Evolutionary conservation across 2,329 filamentous ascomycete genomes (phyloP).

Genomic region (Penicillium corylophilum): DNA sequence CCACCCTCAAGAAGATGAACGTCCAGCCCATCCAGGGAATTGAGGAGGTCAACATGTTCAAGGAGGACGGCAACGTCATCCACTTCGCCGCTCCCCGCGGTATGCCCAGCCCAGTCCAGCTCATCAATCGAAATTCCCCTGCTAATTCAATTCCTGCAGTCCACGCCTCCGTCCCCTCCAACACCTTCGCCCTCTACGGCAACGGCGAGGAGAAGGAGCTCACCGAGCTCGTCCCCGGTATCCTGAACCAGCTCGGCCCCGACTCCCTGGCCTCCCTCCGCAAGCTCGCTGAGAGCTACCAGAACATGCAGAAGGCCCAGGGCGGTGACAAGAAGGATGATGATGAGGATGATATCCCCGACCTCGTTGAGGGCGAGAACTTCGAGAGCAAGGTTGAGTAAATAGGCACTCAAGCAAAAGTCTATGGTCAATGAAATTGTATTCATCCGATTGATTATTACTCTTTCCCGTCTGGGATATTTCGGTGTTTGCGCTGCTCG

Average conservation of each 20-base stretch:
- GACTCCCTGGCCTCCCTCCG: conserved; percentile 96
- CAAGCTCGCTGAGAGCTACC: conserved; percentile 99
- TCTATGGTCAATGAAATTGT: conserved; percentile 26
- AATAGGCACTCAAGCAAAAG: conserved; percentile 25
- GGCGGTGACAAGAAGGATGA: conserved; percentile 75
- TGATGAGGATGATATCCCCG: conserved; percentile 85
- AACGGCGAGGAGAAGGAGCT: conserved; percentile 99
- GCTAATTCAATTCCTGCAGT: conserved; percentile 55
- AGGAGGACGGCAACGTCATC: conserved; percentile 99
- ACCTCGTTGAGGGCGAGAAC: conserved; percentile 94
- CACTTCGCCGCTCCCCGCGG: conserved; percentile 98
- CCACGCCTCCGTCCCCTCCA: conserved; percentile 92
- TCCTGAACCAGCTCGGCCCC: conserved; percentile 98
- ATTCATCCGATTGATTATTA: conserved; percentile 10
- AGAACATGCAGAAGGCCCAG: conserved; percentile 95
- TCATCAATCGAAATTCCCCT: neutral
- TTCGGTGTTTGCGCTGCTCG: neutral
- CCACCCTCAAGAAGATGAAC: conserved; percentile 97
- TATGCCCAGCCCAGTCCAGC: conserved; percentile 49
- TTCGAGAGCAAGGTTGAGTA: conserved; percentile 98
- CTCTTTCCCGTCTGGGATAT: neutral
- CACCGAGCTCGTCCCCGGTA: conserved; percentile 97
- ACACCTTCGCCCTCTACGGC: conserved; percentile 99
- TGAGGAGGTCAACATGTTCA: conserved; percentile 99
- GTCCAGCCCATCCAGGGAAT: conserved; percentile 99